Conservation (phyloP, 2,329 filamentous ascomycete genomes). For the Alternaria brassicicola region DNA sequence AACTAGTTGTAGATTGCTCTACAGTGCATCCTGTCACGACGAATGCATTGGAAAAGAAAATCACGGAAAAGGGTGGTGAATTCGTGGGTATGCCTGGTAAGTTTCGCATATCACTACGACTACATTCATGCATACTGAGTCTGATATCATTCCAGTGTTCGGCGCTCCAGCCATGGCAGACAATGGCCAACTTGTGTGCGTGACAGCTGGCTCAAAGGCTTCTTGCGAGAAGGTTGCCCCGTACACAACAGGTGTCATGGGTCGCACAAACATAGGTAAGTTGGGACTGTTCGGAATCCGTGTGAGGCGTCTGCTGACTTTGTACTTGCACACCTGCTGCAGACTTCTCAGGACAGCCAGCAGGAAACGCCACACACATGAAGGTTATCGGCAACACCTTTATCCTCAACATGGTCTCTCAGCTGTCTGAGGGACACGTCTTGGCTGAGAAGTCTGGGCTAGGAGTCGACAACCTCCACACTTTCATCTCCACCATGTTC, state of each 20-base stretch:
- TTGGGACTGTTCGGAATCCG: no score
- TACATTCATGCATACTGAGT: conserved; percentile 9
- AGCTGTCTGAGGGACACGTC: conserved; percentile 77
- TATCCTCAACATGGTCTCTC: conserved; percentile 80
- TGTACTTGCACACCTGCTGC: no score
- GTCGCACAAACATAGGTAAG: conserved; percentile 69
- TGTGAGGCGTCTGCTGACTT: no score
- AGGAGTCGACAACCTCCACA: conserved; percentile 71
- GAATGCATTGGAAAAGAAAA: conserved; percentile 65
- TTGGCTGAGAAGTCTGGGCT: conserved; percentile 82
- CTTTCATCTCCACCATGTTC: conserved; percentile 75
- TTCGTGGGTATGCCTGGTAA: conserved; percentile 74
- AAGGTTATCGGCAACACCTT: conserved; percentile 90
- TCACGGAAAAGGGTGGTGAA: conserved; percentile 66
- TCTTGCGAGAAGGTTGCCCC: conserved; percentile 70
- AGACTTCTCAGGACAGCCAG: conserved; percentile 72
- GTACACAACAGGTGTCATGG: conserved; percentile 75
- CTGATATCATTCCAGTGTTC: conserved; percentile 60
- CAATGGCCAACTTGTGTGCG: conserved; percentile 71
- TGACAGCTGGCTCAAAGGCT: conserved; percentile 69
- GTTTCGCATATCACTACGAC: neutral
- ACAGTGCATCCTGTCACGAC: conserved; percentile 86
- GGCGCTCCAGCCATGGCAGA: conserved; percentile 75
- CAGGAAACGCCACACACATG: conserved; percentile 71
- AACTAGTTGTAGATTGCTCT: conserved; percentile 85